Evolutionary conservation across 2,329 filamentous ascomycete species (phyloP).

Genomic region (Phyllosticta citribraziliensis): DNA sequence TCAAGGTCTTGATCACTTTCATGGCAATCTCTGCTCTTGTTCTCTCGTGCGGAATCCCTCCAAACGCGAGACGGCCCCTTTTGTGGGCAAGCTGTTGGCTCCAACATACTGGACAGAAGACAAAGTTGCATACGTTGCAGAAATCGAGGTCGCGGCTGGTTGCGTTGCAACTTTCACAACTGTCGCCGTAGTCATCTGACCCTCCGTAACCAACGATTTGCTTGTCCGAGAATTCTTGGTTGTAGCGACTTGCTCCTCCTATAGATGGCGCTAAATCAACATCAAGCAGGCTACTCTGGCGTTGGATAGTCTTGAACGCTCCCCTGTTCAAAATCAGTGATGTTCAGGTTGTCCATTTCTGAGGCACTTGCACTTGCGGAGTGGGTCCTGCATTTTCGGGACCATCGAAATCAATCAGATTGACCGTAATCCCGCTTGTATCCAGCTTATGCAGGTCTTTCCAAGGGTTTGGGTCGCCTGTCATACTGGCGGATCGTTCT

Average conservation of each 20-base stretch:
- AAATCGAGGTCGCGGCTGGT: neutral
- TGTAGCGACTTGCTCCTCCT: neutral
- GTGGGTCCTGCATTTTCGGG: neutral
- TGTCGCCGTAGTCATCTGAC: neutral
- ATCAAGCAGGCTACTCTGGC: neutral
- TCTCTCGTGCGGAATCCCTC: slow-evolving; percentile 15
- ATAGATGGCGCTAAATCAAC: neutral
- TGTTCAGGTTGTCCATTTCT: neutral
- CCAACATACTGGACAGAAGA: slow-evolving; percentile 6
- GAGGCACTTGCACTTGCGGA: neutral
- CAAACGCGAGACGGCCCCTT: slow-evolving; percentile 7
- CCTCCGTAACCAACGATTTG: neutral
- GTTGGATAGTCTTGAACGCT: neutral
- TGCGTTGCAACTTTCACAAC: neutral
- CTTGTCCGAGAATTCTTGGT: neutral
- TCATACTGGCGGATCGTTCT: neutral
- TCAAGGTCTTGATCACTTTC: slow-evolving; percentile 11
- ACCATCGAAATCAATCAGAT: neutral
- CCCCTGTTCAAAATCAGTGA: neutral
- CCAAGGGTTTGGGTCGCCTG: neutral
- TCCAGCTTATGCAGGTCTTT: neutral
- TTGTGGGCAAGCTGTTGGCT: slow-evolving; percentile 4
- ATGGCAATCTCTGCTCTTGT: slow-evolving; percentile 10
- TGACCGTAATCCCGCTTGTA: neutral
- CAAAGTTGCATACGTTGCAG: neutral